Conservation (phyloP, 2,329 filamentous ascomycete species). For the Dactylellina parvicollis region DNA sequence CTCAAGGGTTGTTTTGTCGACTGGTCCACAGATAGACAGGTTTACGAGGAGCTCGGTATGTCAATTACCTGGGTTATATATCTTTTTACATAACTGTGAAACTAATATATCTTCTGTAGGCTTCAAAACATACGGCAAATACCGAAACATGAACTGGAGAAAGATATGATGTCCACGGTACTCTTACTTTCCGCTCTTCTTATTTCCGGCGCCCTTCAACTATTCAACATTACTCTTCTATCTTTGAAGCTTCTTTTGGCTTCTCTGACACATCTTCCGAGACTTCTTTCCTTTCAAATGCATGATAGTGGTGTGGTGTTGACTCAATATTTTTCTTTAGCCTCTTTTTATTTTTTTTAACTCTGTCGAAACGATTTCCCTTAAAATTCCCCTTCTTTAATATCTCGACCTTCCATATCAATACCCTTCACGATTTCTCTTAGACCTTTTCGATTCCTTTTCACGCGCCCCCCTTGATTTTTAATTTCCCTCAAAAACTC, state of each 20-base stretch:
- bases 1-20: constrained; percentile 58
- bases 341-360: background rate
- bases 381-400: constrained; percentile 1
- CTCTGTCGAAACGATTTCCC: background rate
- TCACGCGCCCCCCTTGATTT: background rate
- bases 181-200: background rate
- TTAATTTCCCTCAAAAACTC: constrained; percentile 8
- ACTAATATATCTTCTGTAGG: constrained; percentile 9
- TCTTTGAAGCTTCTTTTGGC: background rate
- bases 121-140: constrained; percentile 52
- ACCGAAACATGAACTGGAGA: constrained; percentile 44
- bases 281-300: constrained; percentile 22
- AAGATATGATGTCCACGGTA: constrained; percentile 32
- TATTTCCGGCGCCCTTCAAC: background rate
- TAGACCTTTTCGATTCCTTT: constrained; percentile 14
- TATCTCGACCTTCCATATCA: constrained; percentile 6
- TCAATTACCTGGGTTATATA: too few relatives aligned
- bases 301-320: constrained; percentile 49
- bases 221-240: background rate
- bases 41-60: constrained; percentile 47
- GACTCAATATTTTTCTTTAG: constrained; percentile 8
- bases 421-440: constrained; percentile 30
- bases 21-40: constrained; percentile 55
- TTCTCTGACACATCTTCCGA: background rate
- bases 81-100: background rate